These are phyloP conservation scores for Parvularia atlantis DNA, from an alignment of 78 protist genomes.

Conservation along the genomic window DNA sequence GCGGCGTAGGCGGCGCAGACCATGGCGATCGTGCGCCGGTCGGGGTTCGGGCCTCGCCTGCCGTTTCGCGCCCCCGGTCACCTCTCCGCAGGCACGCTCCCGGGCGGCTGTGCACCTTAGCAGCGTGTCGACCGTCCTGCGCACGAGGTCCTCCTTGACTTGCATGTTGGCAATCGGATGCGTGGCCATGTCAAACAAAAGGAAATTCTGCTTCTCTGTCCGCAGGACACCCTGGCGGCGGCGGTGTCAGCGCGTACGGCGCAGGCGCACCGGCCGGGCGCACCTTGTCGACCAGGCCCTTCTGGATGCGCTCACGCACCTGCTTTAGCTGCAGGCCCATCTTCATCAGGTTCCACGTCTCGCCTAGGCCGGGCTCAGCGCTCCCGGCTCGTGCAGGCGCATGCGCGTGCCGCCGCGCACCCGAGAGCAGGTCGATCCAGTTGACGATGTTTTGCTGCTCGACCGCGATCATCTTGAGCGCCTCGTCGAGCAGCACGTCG, in stretches of 20 bases:
- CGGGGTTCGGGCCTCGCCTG: too few relatives aligned
- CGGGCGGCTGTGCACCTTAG: too few relatives aligned
- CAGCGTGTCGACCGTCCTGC: not conserved
- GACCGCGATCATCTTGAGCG: not conserved
- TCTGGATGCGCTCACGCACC: slow-evolving; percentile 22
- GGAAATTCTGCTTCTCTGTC: slow-evolving; percentile 21
- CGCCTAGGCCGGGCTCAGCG: too few relatives aligned
- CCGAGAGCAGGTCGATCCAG: slow-evolving; percentile 16
- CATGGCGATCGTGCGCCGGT: too few relatives aligned
- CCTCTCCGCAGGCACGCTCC: too few relatives aligned
- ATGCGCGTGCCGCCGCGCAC: too few relatives aligned
- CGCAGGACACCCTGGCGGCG: slow-evolving; percentile 19
- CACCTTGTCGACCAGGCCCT: slow-evolving; percentile 17
- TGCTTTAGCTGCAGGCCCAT: slow-evolving; percentile 8
- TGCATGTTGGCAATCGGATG: slow-evolving; percentile 20
- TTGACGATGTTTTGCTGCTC: not conserved
- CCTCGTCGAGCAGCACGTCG: slow-evolving; percentile 25
- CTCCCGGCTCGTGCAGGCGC: too few relatives aligned
- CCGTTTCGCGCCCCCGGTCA: too few relatives aligned
- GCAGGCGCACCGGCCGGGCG: too few relatives aligned
- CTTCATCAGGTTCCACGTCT: slow-evolving; percentile 27
- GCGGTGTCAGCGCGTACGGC: too few relatives aligned
- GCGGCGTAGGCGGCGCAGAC: too few relatives aligned
- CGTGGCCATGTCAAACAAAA: slow-evolving; percentile 31
- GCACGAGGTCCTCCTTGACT: slow-evolving; percentile 4